Evolutionary conservation across 352 stramenopile species (phyloP).

Genomic region (Globisporangium cystogenes): DNA sequence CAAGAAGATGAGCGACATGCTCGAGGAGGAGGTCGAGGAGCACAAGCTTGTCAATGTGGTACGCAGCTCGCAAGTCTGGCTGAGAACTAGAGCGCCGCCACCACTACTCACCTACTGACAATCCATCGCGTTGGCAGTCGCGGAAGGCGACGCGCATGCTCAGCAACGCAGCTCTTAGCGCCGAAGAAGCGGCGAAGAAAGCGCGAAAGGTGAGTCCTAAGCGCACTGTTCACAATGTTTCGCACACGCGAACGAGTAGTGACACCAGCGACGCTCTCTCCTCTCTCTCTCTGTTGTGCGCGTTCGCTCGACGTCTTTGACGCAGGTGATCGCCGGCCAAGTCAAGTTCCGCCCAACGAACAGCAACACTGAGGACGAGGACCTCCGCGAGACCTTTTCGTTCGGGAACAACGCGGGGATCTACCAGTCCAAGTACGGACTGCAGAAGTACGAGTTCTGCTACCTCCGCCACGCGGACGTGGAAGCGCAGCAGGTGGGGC

Average conservation of each 20-base stretch:
- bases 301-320: no score
- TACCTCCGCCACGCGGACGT: conserved; percentile 39
- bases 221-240: no score
- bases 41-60: conserved; percentile 26
- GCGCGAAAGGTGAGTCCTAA: conserved; percentile 21
- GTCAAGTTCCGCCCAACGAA: conserved; percentile 50
- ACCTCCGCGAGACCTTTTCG: conserved; percentile 31
- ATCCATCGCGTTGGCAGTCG: conserved; percentile 7
- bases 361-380: conserved; percentile 17
- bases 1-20: conserved; percentile 44
- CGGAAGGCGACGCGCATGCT: conserved; percentile 19
- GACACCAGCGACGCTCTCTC: background rate
- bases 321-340: conserved; percentile 35
- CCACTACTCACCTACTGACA: no score
- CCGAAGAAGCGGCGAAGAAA: conserved; percentile 36
- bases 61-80: background rate
- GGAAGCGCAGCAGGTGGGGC: conserved; percentile 21
- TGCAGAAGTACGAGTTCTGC: conserved; percentile 55
- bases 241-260: no score
- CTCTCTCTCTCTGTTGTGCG: background rate
- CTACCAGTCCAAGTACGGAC: conserved; percentile 56
- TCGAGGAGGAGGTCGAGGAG: conserved; percentile 36
- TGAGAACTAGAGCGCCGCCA: no score
- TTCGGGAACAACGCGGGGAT: conserved; percentile 54
- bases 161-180: conserved; percentile 11